Percentiles rank a stretch among this genome's conserved stretches.
Evolutionary conservation across 345 rosid genomes (phyloP).

Genomic region (Angophora floribunda): DNA sequence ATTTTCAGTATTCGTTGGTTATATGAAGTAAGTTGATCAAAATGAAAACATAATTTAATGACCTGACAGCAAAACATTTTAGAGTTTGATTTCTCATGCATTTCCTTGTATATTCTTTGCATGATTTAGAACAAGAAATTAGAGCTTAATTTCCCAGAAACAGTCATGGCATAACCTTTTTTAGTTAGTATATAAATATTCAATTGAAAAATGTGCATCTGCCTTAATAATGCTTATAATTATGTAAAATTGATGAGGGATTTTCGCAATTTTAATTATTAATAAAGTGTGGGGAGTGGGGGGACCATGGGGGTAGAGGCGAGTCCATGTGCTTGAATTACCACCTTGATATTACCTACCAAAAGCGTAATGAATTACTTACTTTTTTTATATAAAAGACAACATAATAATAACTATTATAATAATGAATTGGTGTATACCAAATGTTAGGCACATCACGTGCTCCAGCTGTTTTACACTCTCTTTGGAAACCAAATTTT

Average conservation of each 20-base stretch:
- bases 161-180: neutral
- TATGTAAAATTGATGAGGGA: neutral
- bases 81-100: neutral
- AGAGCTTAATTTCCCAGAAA: neutral
- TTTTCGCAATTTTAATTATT: neutral
- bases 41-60: neutral
- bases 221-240: neutral
- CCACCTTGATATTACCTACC: neutral
- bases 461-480: neutral
- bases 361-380: neutral
- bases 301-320: neutral
- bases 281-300: neutral
- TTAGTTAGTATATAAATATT: neutral
- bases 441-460: neutral
- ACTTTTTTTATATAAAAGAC: neutral
- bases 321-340: neutral
- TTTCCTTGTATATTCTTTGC: neutral
- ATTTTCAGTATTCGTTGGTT: neutral
- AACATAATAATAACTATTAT: neutral
- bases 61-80: neutral
- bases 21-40: neutral
- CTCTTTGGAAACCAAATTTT: neutral
- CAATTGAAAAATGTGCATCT: neutral
- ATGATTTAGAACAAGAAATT: neutral
- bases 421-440: neutral